Evolutionary conservation across 108 stramenopile species (phyloP).

Genomic region (Cyclotella sp.): DNA sequence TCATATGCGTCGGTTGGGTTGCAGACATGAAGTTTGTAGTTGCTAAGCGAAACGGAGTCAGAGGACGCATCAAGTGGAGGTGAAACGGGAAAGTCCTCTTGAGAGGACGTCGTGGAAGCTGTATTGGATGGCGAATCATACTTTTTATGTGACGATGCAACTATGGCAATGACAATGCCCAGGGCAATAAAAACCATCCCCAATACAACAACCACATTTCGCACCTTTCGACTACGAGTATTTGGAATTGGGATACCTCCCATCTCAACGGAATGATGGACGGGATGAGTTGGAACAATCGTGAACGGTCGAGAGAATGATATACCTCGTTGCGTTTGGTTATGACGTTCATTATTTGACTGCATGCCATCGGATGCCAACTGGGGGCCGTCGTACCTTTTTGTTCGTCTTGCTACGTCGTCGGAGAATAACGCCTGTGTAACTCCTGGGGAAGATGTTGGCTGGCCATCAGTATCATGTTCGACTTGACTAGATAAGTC

Average conservation of each 20-base stretch:
- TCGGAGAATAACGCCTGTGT: not conserved
- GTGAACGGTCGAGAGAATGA: not conserved
- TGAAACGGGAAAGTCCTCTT: not conserved
- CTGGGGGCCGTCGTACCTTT: not conserved
- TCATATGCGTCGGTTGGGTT: not conserved
- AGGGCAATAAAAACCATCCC: not conserved
- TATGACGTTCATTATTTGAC: not conserved
- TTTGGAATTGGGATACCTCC: not conserved
- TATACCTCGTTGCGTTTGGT: not conserved
- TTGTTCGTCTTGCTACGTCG: not conserved
- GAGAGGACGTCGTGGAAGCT: not conserved
- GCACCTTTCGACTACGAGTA: not conserved
- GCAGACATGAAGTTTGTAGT: slow-evolving; percentile 1
- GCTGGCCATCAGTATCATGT: not conserved
- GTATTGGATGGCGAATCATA: not conserved
- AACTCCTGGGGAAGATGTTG: not conserved
- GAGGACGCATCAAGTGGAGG: not conserved
- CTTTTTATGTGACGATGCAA: not conserved
- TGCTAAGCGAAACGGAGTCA: not conserved
- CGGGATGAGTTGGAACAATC: no score
- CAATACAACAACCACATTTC: not conserved
- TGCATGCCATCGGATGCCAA: not conserved
- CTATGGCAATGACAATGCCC: not conserved
- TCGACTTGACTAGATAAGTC: not conserved
- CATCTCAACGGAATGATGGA: not conserved